Percentiles rank a stretch among this genome's conserved stretches.
These are phyloP conservation scores for Sugiyamaella boreocaroliniensis DNA, from an alignment of 805 yeast species.

Conservation along the genomic window DNA sequence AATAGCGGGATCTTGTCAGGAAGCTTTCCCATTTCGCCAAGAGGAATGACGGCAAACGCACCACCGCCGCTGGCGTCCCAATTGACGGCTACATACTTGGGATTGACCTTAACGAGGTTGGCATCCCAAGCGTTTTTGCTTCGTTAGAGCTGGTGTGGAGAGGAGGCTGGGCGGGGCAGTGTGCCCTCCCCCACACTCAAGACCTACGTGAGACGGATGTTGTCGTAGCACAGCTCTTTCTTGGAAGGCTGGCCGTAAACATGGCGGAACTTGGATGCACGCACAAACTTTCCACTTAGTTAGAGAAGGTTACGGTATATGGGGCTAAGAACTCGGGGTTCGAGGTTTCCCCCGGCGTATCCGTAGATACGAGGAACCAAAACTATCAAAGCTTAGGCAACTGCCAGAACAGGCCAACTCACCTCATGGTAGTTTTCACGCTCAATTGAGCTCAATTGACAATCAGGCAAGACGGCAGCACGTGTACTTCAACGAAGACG, in stretches of 20 bases:
- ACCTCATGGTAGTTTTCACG: not conserved
- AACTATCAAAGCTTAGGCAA: too few species aligned
- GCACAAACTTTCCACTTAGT: slow-evolving; percentile 59
- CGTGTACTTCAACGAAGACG: too few species aligned
- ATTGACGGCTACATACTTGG: slow-evolving; percentile 76
- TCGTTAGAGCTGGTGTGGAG: not conserved
- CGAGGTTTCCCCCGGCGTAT: too few species aligned
- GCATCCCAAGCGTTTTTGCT: slow-evolving; percentile 97
- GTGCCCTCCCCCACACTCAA: not conserved
- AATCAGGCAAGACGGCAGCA: too few species aligned
- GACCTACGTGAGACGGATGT: slow-evolving; percentile 37
- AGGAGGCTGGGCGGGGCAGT: too few species aligned
- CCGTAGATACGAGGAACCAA: too few species aligned
- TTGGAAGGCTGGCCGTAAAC: slow-evolving; percentile 85
- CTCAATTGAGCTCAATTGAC: not conserved
- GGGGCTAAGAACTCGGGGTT: too few species aligned
- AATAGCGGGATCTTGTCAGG: slow-evolving; percentile 91
- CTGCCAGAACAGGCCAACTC: not conserved
- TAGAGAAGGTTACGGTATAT: not conserved
- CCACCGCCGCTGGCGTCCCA: slow-evolving; percentile 98
- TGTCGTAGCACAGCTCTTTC: slow-evolving; percentile 67
- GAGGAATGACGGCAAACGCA: slow-evolving; percentile 90
- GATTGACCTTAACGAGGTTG: slow-evolving; percentile 78
- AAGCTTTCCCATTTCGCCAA: slow-evolving; percentile 78
- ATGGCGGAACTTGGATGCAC: slow-evolving; percentile 95